Percentiles rank a stretch among this genome's conserved stretches.
phyloP scores from a whole-genome alignment of 805 yeast genomes.

The Ogataea methylovora region DNA sequence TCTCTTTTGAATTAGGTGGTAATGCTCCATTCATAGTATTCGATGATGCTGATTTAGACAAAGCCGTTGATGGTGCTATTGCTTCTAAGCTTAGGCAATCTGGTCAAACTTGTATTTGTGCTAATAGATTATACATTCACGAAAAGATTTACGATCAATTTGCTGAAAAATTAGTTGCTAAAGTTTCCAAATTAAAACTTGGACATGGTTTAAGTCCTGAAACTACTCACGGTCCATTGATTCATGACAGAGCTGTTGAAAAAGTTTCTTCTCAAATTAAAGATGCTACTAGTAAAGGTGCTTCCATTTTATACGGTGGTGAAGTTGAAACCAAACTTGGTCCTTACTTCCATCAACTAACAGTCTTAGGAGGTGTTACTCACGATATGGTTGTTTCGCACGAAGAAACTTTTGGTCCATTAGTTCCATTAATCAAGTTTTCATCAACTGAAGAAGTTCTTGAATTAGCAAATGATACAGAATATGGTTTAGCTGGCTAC shows the following conservation, averaged over 20 bases:
- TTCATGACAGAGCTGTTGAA: conserved; percentile 51
- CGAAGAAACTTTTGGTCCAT: conserved; percentile 83
- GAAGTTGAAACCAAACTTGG: conserved; percentile 46
- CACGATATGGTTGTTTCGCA: conserved; percentile 44
- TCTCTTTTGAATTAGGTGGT: conserved; percentile 73
- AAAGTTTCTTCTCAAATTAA: conserved; percentile 57
- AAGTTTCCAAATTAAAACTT: conserved; percentile 36
- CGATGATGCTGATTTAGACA: conserved; percentile 61
- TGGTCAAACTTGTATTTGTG: conserved; percentile 81
- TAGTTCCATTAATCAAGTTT: conserved; percentile 65
- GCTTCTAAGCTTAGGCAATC: conserved; percentile 66
- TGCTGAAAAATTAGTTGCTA: conserved; percentile 37
- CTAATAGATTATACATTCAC: conserved; percentile 66
- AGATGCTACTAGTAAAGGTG: conserved; percentile 63
- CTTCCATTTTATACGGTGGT: conserved; percentile 60
- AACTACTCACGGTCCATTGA: conserved; percentile 74
- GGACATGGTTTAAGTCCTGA: conserved; percentile 56
- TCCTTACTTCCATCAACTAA: conserved; percentile 57
- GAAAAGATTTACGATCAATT: conserved; percentile 57
- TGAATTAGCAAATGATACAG: conserved; percentile 53
- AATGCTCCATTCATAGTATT: conserved; percentile 75
- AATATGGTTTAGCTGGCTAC: conserved; percentile 74
- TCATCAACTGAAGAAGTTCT: conserved; percentile 57
- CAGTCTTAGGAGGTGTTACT: conserved; percentile 56
- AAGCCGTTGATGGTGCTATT: conserved; percentile 60